These are phyloP conservation scores for Digitaria exilis DNA, from an alignment of 202 grass and related monocot species.

Conservation along the genomic window DNA sequence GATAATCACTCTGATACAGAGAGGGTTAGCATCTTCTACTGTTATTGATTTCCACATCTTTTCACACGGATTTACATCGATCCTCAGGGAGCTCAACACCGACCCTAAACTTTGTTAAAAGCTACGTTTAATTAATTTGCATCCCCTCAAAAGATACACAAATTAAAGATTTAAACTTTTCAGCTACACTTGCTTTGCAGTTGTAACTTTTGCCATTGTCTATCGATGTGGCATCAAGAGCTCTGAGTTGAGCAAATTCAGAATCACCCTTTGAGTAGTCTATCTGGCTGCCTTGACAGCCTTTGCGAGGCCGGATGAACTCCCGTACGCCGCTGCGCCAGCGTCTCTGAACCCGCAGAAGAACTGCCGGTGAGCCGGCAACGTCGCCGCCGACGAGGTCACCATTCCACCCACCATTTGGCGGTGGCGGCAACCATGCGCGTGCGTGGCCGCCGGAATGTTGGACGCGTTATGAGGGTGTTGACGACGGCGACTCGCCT, in stretches of 20 bases:
- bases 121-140: not conserved
- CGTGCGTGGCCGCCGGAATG: not conserved
- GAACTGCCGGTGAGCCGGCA: constrained; percentile 56
- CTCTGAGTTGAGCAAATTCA: constrained; percentile 7
- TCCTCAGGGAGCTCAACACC: not conserved
- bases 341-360: constrained; percentile 57
- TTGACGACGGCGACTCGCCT: constrained; percentile 60
- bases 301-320: constrained; percentile 18
- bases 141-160: not conserved
- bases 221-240: too few relatives aligned
- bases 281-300: constrained; percentile 52
- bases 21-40: constrained; percentile 26
- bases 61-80: constrained; percentile 23
- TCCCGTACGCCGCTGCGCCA: constrained; percentile 17
- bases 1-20: not conserved
- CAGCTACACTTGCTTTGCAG: constrained; percentile 16
- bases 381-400: not conserved
- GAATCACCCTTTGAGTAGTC: too few relatives aligned
- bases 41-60: constrained; percentile 17
- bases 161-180: not conserved
- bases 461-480: too few relatives aligned
- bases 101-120: constrained; percentile 17
- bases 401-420: too few relatives aligned
- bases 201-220: not conserved
- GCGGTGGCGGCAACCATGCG: too few relatives aligned